Conservation (phyloP, 139 green algal species). For the Coelastrella sp. region DNA sequence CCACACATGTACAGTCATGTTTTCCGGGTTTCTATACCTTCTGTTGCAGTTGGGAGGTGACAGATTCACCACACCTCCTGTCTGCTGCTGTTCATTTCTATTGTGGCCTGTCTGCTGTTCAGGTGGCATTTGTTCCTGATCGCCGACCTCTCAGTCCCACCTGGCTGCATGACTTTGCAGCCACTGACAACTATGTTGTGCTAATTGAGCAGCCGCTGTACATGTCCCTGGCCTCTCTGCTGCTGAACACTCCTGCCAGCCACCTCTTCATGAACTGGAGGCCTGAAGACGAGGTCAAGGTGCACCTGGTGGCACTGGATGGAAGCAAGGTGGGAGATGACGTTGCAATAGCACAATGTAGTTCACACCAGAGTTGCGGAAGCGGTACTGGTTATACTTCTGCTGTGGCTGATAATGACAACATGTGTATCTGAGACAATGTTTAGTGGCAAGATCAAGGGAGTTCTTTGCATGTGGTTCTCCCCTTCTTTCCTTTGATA, state of each 20-base stretch:
- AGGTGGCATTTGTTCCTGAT: slow-evolving; percentile 65
- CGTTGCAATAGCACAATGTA: background rate
- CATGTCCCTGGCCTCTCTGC: slow-evolving; percentile 72
- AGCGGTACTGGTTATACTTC: no score
- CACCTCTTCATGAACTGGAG: slow-evolving; percentile 80
- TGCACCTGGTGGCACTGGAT: slow-evolving; percentile 77
- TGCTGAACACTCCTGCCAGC: slow-evolving; percentile 46
- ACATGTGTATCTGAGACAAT: no score
- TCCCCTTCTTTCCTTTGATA: no score
- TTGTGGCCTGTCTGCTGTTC: background rate
- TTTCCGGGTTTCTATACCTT: no score
- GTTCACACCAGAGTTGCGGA: no score
- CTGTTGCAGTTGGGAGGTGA: no score
- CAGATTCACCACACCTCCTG: background rate
- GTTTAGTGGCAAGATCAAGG: no score
- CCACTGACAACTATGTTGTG: slow-evolving; percentile 62
- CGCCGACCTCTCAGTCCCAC: slow-evolving; percentile 57
- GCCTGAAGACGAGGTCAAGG: slow-evolving; percentile 63
- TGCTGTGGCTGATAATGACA: no score
- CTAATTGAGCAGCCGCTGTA: slow-evolving; percentile 79
- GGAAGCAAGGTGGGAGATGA: slow-evolving; percentile 56
- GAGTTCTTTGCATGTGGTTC: no score
- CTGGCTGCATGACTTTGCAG: slow-evolving; percentile 88
- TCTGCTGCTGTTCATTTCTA: background rate
- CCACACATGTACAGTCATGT: no score